A percentile compares a stretch with the other conserved stretches of the same genome.
These are phyloP conservation scores for Pleodorina starrii DNA, from an alignment of 139 green algal species.

Conservation along the genomic window DNA sequence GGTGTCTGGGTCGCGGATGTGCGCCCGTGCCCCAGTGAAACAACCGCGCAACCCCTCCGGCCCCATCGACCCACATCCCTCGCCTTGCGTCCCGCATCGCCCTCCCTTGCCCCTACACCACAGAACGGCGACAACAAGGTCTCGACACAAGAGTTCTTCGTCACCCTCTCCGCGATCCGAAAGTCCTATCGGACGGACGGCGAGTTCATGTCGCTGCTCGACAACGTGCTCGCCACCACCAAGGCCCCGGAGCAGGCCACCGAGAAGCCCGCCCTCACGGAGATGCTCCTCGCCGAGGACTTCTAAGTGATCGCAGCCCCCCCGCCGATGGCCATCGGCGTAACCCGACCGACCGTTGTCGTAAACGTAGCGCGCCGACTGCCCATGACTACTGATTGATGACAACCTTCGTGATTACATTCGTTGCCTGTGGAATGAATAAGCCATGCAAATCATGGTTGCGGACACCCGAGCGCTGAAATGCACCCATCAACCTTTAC, in stretches of 20 bases:
- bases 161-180: conserved; percentile 12
- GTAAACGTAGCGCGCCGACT: too few relatives aligned
- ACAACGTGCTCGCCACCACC: neutral
- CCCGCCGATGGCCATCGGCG: too few relatives aligned
- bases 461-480: conserved; percentile 1
- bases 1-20: too few relatives aligned
- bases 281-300: conserved; percentile 19
- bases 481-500: conserved; percentile 17
- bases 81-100: too few relatives aligned
- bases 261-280: neutral
- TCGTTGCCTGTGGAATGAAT: conserved; percentile 52
- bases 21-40: too few relatives aligned
- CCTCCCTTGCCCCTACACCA: too few relatives aligned
- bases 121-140: conserved; percentile 41
- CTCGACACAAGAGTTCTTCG: conserved; percentile 44
- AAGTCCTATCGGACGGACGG: neutral
- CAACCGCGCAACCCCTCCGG: too few relatives aligned
- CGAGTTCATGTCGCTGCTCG: conserved; percentile 10
- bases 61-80: neutral
- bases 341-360: too few relatives aligned
- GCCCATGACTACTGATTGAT: conserved; percentile 45
- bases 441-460: conserved; percentile 14
- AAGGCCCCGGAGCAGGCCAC: neutral
- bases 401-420: conserved; percentile 58
- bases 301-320: too few relatives aligned